These are phyloP conservation scores for Pichia sp. DNA, from an alignment of 1,139 yeast genomes.

Conservation along the genomic window DNA sequence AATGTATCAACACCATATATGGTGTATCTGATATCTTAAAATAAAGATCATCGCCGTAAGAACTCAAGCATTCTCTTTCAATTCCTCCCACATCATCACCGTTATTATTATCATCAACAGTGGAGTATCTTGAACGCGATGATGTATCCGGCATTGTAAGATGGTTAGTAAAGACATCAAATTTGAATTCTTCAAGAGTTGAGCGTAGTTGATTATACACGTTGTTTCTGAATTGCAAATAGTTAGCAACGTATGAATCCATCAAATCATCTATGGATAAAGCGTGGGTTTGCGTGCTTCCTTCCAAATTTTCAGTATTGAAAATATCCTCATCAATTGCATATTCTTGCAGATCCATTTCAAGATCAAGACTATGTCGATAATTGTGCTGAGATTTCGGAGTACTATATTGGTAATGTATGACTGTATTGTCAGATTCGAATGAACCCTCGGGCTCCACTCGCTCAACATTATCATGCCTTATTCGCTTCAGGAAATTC, in stretches of 20 bases:
- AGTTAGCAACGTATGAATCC: slow-evolving; percentile 1
- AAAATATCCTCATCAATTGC: neutral
- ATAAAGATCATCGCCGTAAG: neutral
- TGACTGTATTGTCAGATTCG: no score
- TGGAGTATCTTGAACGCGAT: neutral
- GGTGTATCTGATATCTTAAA: slow-evolving; percentile 16
- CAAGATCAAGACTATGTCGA: neutral
- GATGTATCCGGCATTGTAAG: slow-evolving; percentile 3
- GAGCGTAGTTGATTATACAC: slow-evolving; percentile 6
- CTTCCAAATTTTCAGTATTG: slow-evolving; percentile 1
- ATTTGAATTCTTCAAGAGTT: slow-evolving; percentile 23
- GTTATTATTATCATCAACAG: neutral
- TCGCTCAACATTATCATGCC: no score
- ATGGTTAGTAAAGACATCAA: slow-evolving; percentile 22
- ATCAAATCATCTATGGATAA: neutral
- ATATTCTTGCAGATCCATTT: neutral
- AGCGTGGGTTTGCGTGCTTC: neutral
- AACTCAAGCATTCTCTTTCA: slow-evolving; percentile 1
- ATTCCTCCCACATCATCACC: neutral
- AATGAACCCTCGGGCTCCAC: no score
- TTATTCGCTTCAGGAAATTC: no score
- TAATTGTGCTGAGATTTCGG: no score
- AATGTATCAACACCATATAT: slow-evolving; percentile 19
- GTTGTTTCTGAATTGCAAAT: neutral
- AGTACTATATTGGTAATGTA: no score